Evolutionary conservation across 805 yeast species (phyloP), one percentile per base, ranked within the genome.

Genomic region (Myxozyma mucilagina): DNA sequence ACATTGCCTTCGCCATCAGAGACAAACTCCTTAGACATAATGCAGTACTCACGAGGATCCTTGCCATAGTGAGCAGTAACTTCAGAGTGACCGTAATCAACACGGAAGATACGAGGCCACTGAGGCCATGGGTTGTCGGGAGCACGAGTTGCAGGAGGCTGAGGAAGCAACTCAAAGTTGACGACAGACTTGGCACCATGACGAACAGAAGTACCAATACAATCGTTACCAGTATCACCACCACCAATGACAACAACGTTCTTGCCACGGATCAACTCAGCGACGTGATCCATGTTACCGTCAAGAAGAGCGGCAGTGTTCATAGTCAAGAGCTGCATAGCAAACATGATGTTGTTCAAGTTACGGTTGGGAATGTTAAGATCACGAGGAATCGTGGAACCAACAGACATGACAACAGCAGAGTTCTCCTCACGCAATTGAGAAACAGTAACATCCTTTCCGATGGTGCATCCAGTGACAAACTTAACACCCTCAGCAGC

Each of bases 121-220:
- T 93, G 99, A 47, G 99, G 99, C 99, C 99, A 93, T 76, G 99
- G 98, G 78, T 93, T 93, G 77, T 94, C 97, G 77, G 85, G 89
- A 49, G 92, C 87, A 75, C 97, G 84, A 61, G 84, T 82, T 35
- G 81, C 81, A 41, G 97, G 89, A 66, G 99, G 99, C 70, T 87
- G 85, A 61, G 99, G 99, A 69, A 93, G 80, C 74, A 93, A 82
- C 79, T 93, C 99, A 75, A 93, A 94, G 82, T 93, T 93, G 67
- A 86, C 82, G 60, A 94, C 97, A 9, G 96, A 88, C 74, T 89
- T 86, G 65, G 98, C 98, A 47, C 97, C 97, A 74, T 94, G 98
- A 79, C 98, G 87, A 42, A 94, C 92, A 24, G 97, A 84, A 47
- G 99, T 93, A 77, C 98, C 98, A 72, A 93, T 82, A 84, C 98